Evolutionary conservation across 441 rosid genomes (phyloP), one percentile per base, ranked within the genome.

Genomic region (Jatropha podagrica): DNA sequence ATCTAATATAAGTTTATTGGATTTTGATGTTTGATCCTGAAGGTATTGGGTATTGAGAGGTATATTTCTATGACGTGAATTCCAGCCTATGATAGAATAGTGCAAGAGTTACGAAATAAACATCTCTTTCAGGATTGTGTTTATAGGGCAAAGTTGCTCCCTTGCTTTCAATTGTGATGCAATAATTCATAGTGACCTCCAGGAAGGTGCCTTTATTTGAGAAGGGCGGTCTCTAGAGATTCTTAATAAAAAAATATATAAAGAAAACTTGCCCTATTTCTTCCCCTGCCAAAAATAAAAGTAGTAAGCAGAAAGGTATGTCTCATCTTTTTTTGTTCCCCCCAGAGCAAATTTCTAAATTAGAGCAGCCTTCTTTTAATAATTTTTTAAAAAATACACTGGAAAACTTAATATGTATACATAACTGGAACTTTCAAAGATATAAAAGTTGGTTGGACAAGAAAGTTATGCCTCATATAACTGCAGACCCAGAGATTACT

Each of bases 381-480:
- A 3, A 1, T 7, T 44, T 6, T 44, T 44, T 11, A 0, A 44
- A 44, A 44, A 44, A 44, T 44, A 5, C 46, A 32, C 32, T 32
- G 32, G 2, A 32, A 32, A 32, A 32, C 32, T 32, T 32, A 32
- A 32, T 32, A 32, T 32, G 48, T 4, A 44, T 44, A 8, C 11
- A 15, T 7, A 64, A 0, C 7, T 17, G 7, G 0, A 40, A 64
- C 15, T 41, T 64, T 38, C 20, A 40, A 38, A 15, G 48, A 40
- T 1, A 6, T 14, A 0, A 66, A 37, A 67, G 74, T 71, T 17
- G 82, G 70, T 61, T 8, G 27, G 51, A 61, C 68, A 44, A 60
- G 61, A 66, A 79, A 75, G 69, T 20, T 48, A 20, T n/a, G 67
- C 2, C 56, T 37, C 70, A 75, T 27, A 59, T 41, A 49, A 8